Percentiles rank a stretch among this genome's conserved stretches.
phyloP scores from a whole-genome alignment of 108 stramenopile species.

The Fragilariopsis cylindrus region DNA sequence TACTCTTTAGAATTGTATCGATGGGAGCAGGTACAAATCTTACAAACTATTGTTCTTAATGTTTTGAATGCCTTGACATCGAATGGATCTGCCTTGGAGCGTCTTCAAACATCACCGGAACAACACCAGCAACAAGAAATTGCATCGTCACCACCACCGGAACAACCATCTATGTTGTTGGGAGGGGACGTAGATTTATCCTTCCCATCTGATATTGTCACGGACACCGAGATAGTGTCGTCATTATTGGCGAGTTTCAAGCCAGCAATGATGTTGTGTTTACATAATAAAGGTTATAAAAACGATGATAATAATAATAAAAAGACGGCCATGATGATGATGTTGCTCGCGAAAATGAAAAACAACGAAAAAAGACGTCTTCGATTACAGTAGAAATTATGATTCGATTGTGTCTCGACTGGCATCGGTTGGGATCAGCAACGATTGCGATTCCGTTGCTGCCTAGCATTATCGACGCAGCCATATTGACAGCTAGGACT shows the following conservation, averaged over 20 bases:
- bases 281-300: too few species aligned
- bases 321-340: not conserved
- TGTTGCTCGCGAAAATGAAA: not conserved
- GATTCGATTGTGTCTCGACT: slow-evolving; percentile 10
- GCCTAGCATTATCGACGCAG: slow-evolving; percentile 7
- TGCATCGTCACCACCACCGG: not conserved
- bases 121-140: not conserved
- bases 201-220: slow-evolving; percentile 4
- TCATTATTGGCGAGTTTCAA: slow-evolving; percentile 13
- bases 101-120: not conserved
- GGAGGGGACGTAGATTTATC: slow-evolving; percentile 8
- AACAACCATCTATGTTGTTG: not conserved
- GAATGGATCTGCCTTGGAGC: not conserved
- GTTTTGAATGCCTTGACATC: slow-evolving; percentile 11
- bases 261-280: not conserved
- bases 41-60: slow-evolving; percentile 19
- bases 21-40: slow-evolving; percentile 18
- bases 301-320: not conserved
- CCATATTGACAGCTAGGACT: slow-evolving; percentile 3
- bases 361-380: not conserved
- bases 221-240: slow-evolving; percentile 1
- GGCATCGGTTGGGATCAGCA: slow-evolving; percentile 14
- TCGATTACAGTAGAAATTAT: not conserved
- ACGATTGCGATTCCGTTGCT: slow-evolving; percentile 8
- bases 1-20: slow-evolving; percentile 13